Evolutionary conservation across 805 yeast genomes (phyloP).

Genomic region (Starmerella tilneyi): DNA sequence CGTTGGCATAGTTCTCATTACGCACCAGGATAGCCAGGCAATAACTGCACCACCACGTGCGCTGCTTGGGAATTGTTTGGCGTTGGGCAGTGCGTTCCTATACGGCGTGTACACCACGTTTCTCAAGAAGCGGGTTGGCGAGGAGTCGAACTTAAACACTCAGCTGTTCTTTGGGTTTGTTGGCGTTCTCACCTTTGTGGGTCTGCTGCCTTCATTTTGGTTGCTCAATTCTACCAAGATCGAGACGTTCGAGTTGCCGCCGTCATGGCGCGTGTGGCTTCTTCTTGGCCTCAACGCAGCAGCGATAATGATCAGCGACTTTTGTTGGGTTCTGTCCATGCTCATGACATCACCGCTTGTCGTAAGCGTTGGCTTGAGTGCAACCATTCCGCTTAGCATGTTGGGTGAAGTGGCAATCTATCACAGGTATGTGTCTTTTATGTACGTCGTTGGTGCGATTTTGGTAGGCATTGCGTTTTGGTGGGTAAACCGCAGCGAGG

Average conservation of each 20-base stretch:
- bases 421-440: constrained; percentile 46
- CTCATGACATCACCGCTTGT: constrained; percentile 86
- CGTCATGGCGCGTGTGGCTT: constrained; percentile 39
- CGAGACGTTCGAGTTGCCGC: constrained; percentile 68
- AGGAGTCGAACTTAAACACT: constrained; percentile 70
- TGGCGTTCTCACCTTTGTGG: constrained; percentile 65
- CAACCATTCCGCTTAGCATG: constrained; percentile 92
- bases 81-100: constrained; percentile 74
- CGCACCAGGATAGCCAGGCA: constrained; percentile 37
- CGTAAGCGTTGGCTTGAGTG: constrained; percentile 86
- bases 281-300: constrained; percentile 56
- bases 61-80: constrained; percentile 65
- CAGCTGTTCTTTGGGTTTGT: constrained; percentile 90
- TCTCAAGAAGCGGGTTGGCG: constrained; percentile 59
- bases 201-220: constrained; percentile 74
- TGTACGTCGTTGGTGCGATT: constrained; percentile 69
- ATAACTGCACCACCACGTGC: constrained; percentile 27
- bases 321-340: constrained; percentile 94
- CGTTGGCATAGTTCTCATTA: constrained; percentile 69
- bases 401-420: constrained; percentile 74
- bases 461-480: constrained; percentile 76
- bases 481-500: constrained; percentile 69
- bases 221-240: constrained; percentile 51
- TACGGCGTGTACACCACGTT: constrained; percentile 87
- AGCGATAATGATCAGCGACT: constrained; percentile 78